phyloP scores from a whole-genome alignment of 192 early-diverging fungal species.

The Umbelopsis isabellina region DNA sequence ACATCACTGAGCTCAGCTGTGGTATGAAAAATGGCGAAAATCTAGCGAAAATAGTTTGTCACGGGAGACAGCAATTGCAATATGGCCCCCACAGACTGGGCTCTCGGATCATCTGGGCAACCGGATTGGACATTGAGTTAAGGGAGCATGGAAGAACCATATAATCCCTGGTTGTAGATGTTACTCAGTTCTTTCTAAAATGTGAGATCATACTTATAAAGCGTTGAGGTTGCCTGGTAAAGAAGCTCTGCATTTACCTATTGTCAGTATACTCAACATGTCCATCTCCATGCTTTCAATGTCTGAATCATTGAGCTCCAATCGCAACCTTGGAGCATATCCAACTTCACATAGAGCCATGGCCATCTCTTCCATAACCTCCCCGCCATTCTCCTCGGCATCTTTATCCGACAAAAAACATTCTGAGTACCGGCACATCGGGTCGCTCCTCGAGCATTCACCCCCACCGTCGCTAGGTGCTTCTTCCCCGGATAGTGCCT shows the following conservation, averaged over 20 bases:
- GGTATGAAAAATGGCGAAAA: constrained; percentile 1
- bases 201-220: not conserved
- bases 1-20: not conserved
- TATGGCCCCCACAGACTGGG: not conserved
- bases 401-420: not conserved
- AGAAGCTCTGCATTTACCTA: not conserved
- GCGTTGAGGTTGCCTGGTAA: too few species aligned
- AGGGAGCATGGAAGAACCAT: not conserved
- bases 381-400: constrained; percentile 6
- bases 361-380: constrained; percentile 43
- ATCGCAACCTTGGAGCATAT: not conserved
- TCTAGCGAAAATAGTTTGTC: not conserved
- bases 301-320: not conserved
- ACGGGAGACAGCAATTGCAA: not conserved
- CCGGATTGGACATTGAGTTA: not conserved
- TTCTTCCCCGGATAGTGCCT: not conserved
- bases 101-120: not conserved
- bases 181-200: constrained; percentile 14
- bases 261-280: constrained; percentile 5
- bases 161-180: constrained; percentile 19
- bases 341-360: constrained; percentile 30
- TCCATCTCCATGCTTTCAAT: constrained; percentile 9
- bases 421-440: not conserved
- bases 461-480: not conserved
- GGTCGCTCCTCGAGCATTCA: not conserved